Base-by-base conservation (phyloP, 2,329 filamentous ascomycete species). In the Ophiostoma ulmi region DNA sequence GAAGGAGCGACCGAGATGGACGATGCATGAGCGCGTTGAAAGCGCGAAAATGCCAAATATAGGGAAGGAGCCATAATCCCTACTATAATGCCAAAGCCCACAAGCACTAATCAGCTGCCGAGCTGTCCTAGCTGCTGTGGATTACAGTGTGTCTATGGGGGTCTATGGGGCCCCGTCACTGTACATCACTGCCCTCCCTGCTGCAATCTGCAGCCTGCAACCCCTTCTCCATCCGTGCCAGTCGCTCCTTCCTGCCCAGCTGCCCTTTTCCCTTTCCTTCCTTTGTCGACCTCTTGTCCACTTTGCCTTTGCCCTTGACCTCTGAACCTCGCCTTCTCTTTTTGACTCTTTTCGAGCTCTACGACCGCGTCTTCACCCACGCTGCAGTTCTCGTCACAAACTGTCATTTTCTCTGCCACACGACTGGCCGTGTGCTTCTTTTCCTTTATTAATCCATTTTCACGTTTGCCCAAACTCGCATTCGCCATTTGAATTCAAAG, bases 1-100 rank as follows among this genome's bases (percentile, higher is more conserved):
- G 63, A 65, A 65, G 63, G 63, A 65, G 20, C 63, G 63, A 65
- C 63, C 63, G 35, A 65, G 63, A 36, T 65, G 63, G 35, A 65
- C 35, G 61, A 39, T 38, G 31, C 58, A 48, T 26, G 35, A n/a
- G 61, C 61, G 61, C 61, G 61, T 38, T 31, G 61, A 65, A 39
- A 65, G 36, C 35, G 61, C 35, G 61, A 65, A 22, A 14, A 39
- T 58, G 44, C 44, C 52, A 64, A 64, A 64, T 36, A 7, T 1
- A 39, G 36, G 35, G 36, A 65, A 65, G 63, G 63, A 39, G 63
- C 63, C 13, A 4, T 7, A 35, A 36, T 36, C 20, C 20, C 20
- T 17, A 65, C 1, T 1, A n/a, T 6, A 22, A 4, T 10, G 20
- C 36, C 11, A 22, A 65, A 4, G 20, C 26, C 26, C 35, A 64